Base-by-base conservation (phyloP, 106 monocot genomes). In the Acorus gramineus region DNA sequence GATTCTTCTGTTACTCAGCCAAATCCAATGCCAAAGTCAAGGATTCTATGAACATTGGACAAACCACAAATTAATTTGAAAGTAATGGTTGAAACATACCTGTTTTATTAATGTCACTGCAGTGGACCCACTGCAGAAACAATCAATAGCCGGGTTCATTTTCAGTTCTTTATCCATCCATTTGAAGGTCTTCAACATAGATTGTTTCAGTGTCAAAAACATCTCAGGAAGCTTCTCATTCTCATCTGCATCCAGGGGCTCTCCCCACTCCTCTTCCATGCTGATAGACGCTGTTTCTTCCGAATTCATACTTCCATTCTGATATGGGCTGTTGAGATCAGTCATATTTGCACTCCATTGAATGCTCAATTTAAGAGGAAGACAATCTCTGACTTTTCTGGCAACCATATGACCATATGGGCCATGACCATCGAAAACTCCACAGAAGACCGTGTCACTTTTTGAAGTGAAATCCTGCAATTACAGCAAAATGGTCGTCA, bases 401-500 rank as follows among this genome's bases (percentile, higher is more conserved):
- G 93, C 75, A 56, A 93, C 93, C 77, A 93, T 70, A 69, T 93
- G 93, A 42, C 93, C 93, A 57, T 66, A 89, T 11, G 93, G 93
- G 8, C 93, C 93, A 70, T 93, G 93, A 44, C 93, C 93, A 81
- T 93, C 93, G 77, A 93, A 93, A n/a, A 93, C 85, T 42, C 93
- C 93, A 72, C 93, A 93, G 74, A 93, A 93, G 45, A 83, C 56
- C 13, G 85, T 83, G 58, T 89, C 89, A 14, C 62, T 71, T 53
- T 71, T 77, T 62, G 73, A 72, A 50, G 55, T 28, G 49, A 85
- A 93, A 78, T 82, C 83, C 93, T 93, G 42, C 55, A 72, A 58
- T 57, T 5, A 49, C 45, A 64, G 11, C 52, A 65, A 61, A 44
- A 42, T 12, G 2, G 47, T 65, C 64, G 28, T 28, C 28, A 28